Base-by-base conservation (phyloP, 2,329 filamentous ascomycete species). In the Piedraia hortae region DNA sequence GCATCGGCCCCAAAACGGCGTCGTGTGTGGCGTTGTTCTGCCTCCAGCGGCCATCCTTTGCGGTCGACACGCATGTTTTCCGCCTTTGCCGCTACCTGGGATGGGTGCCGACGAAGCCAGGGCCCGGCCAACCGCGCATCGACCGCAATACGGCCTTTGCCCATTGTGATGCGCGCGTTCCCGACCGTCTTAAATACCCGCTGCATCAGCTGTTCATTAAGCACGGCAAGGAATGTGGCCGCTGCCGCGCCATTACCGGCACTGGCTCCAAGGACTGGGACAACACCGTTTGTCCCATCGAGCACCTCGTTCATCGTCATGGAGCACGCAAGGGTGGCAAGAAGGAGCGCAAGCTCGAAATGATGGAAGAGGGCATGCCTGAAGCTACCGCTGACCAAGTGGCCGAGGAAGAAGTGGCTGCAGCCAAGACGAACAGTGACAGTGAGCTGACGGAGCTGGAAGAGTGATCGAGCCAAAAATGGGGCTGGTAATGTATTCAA, bases 291-390 rank as follows among this genome's bases (percentile, higher is more conserved):
- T 71, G 64, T 44, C 53, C 57, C 5, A 65, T 70, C 36, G 64
- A 69, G 22, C 58, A 67, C 36, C 39, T 68, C 16, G 58, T 67
- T 4, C 56, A 44, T 24, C 45, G 61, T 23, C 55, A 49, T n/a
- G 62, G 59, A 5, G 52, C 47, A 26, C 54, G 55, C 32, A 60
- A 60, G 34, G 50, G 42, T 17, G 37, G 31, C n/a, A 30, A 30
- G 14, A 31, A 23, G 19, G 32, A 31, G 16, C 31, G 32, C 19
- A 36, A 34, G 34, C 11, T 57, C 48, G 11, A 59, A 54, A 4
- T 71, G 68, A 41, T 80, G 77, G 4, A 73, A 80, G 26, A 68
- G 66, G n/a, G 67, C 56, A 6, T 22, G 21, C 5, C n/a, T 5
- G 13, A 22, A 5, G 10, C n/a, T 3, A 16, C 10, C 5, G 21